These are phyloP conservation scores for Monosporozyma aquatica DNA, from an alignment of 805 yeast genomes.

Conservation along the genomic window DNA sequence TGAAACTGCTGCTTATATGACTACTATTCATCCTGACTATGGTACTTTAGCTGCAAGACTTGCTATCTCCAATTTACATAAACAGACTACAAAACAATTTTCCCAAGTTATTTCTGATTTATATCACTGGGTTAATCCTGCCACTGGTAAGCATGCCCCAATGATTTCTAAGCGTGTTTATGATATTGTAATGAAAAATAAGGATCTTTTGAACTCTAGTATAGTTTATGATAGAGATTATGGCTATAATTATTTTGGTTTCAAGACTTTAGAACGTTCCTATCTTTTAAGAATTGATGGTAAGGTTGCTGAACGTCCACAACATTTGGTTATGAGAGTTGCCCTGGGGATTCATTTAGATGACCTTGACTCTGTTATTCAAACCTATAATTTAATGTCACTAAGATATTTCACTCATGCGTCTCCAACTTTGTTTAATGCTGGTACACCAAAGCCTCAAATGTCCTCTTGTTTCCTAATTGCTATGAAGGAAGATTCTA, in stretches of 20 bases:
- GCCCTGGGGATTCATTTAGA: slow-evolving; percentile 78
- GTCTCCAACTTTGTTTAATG: slow-evolving; percentile 86
- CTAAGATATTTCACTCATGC: slow-evolving; percentile 82
- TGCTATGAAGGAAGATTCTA: slow-evolving; percentile 86
- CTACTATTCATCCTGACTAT: slow-evolving; percentile 95
- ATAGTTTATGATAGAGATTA: slow-evolving; percentile 68
- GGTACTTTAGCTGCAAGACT: slow-evolving; percentile 89
- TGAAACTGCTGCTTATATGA: slow-evolving; percentile 92
- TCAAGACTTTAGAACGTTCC: slow-evolving; percentile 78
- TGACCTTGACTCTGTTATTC: slow-evolving; percentile 52
- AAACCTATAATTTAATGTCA: slow-evolving; percentile 84
- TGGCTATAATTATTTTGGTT: slow-evolving; percentile 72
- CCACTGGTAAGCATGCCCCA: slow-evolving; percentile 44
- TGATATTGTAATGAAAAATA: slow-evolving; percentile 50
- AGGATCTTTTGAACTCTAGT: slow-evolving; percentile 56
- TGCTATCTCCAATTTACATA: slow-evolving; percentile 85
- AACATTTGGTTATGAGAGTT: slow-evolving; percentile 79
- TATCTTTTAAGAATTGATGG: slow-evolving; percentile 58
- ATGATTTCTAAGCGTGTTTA: slow-evolving; percentile 58
- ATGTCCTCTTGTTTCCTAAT: slow-evolving; percentile 89
- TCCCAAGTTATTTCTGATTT: slow-evolving; percentile 61
- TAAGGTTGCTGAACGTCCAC: slow-evolving; percentile 75
- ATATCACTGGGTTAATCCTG: slow-evolving; percentile 67
- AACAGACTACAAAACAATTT: slow-evolving; percentile 75
- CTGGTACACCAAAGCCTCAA: slow-evolving; percentile 76